A percentile compares a stretch with the other conserved stretches of the same genome.
Conservation (phyloP, 345 rosid genomes). For the Theobroma cacao region DNA sequence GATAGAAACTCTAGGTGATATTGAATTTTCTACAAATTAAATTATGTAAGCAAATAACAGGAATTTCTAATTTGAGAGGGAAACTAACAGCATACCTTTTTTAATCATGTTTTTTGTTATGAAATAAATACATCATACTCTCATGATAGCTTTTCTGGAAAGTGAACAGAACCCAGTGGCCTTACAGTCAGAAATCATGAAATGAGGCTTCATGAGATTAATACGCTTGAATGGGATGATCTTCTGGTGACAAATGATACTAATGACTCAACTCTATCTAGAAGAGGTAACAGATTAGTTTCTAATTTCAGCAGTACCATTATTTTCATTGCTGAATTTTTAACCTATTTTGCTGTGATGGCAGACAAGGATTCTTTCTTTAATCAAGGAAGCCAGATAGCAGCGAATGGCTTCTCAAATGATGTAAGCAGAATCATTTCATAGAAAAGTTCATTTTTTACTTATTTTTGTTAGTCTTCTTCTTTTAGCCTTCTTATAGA, state of each 20-base stretch:
- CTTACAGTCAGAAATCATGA: slow-evolving; percentile 52
- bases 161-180: slow-evolving; percentile 48
- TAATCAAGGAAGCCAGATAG: slow-evolving; percentile 39
- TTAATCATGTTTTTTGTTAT: not conserved
- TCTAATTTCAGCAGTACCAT: not conserved
- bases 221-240: slow-evolving; percentile 99
- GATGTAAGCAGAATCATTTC: slow-evolving; percentile 43
- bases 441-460: not conserved
- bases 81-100: not conserved
- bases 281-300: slow-evolving; percentile 42
- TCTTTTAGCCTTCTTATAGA: slow-evolving; percentile 2
- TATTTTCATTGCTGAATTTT: slow-evolving; percentile 4
- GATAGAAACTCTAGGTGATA: slow-evolving; percentile 29
- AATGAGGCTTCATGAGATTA: slow-evolving; percentile 78
- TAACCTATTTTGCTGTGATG: slow-evolving; percentile 17
- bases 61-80: not conserved
- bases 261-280: slow-evolving; percentile 29
- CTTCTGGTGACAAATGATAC: slow-evolving; percentile 56
- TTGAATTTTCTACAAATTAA: slow-evolving; percentile 12
- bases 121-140: slow-evolving; percentile 6
- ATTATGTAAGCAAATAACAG: not conserved
- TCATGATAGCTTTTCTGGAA: slow-evolving; percentile 27
- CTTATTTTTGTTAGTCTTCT: not conserved
- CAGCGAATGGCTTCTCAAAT: slow-evolving; percentile 29
- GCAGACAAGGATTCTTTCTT: slow-evolving; percentile 48